Percentiles rank a stretch among this genome's conserved stretches.
Evolutionary conservation across 306 rosid species (phyloP).

Genomic region (Vigna reflexopilosa): DNA sequence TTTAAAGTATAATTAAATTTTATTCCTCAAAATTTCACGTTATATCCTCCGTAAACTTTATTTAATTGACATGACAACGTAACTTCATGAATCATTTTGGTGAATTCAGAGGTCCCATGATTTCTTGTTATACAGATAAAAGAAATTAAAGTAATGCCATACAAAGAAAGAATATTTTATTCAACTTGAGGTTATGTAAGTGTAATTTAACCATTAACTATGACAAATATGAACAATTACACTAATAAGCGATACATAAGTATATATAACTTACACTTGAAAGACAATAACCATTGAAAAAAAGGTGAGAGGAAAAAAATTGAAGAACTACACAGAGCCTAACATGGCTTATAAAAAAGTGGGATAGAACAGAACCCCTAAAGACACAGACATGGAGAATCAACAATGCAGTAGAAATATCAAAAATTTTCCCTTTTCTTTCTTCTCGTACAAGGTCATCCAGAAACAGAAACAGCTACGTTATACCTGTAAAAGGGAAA

Average conservation of each 20-base stretch:
- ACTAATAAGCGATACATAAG: neutral
- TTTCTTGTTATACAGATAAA: neutral
- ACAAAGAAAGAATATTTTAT: neutral
- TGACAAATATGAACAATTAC: conserved; percentile 22
- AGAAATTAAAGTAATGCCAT: neutral
- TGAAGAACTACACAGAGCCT: conserved; percentile 25
- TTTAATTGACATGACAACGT: neutral
- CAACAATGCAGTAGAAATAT: conserved; percentile 36
- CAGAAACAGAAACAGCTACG: conserved; percentile 42
- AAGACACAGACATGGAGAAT: conserved; percentile 25
- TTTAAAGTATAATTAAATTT: neutral
- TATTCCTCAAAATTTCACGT: neutral
- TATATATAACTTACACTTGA: conserved; percentile 35
- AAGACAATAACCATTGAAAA: conserved; percentile 7
- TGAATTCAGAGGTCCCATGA: neutral
- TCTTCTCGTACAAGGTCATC: conserved; percentile 30
- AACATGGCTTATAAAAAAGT: conserved; percentile 1
- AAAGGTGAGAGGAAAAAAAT: conserved; percentile 35
- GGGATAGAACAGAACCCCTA: neutral
- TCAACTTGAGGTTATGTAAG: neutral
- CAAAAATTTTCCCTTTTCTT: conserved; percentile 42
- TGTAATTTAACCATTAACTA: neutral
- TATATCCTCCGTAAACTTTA: neutral
- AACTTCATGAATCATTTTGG: neutral
- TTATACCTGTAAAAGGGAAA: conserved; percentile 29